phyloP scores from a whole-genome alignment of 2,329 filamentous ascomycete species.

The Orbilia javanica region DNA sequence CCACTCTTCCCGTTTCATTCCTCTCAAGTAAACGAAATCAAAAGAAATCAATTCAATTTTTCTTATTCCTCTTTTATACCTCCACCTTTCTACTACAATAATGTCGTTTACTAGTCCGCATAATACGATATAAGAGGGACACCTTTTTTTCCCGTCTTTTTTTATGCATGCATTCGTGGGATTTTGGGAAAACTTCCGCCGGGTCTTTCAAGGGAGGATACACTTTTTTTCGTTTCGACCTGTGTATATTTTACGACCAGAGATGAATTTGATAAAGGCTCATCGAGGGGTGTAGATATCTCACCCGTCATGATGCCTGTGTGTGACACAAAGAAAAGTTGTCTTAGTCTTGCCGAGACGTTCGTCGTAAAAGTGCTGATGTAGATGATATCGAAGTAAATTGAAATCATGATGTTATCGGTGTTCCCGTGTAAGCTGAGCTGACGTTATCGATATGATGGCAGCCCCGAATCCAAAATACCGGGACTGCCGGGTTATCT shows the following conservation, averaged over 20 bases:
- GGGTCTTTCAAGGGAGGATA: neutral
- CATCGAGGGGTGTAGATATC: neutral
- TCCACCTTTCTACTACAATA: slow-evolving; percentile 2
- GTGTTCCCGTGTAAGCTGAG: too few relatives aligned
- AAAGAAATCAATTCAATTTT: neutral
- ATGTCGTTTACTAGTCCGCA: slow-evolving; percentile 30
- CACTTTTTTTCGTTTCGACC: slow-evolving; percentile 15
- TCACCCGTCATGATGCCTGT: neutral
- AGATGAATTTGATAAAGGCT: slow-evolving; percentile 29
- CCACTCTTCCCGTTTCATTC: slow-evolving; percentile 99
- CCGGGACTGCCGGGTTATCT: too few relatives aligned
- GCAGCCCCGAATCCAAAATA: too few relatives aligned
- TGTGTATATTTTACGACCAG: slow-evolving; percentile 40
- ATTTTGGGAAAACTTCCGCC: neutral
- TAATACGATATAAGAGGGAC: slow-evolving; percentile 39
- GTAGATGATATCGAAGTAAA: too few relatives aligned
- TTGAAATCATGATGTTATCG: too few relatives aligned
- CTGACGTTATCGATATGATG: too few relatives aligned
- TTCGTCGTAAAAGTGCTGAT: too few relatives aligned
- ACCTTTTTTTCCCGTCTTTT: neutral
- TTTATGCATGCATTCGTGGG: slow-evolving; percentile 24
- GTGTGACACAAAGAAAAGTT: neutral
- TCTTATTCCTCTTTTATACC: neutral
- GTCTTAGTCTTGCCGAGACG: too few relatives aligned
- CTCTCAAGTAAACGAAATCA: slow-evolving; percentile 86